Evolutionary conservation across 805 yeast species (phyloP).

Genomic region (Saccharomyces eubayanus): DNA sequence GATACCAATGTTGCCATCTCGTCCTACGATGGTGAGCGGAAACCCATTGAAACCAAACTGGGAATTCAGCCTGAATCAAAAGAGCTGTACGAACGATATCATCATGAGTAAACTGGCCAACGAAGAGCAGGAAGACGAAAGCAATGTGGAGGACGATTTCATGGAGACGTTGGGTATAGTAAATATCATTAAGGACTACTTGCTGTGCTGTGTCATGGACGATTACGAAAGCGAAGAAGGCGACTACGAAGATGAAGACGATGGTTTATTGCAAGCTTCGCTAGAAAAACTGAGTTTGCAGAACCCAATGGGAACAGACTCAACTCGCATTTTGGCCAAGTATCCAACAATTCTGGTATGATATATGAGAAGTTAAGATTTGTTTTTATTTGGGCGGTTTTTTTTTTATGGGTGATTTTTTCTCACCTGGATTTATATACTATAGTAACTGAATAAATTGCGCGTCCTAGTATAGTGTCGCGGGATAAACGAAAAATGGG

Average conservation of each 20-base stretch:
- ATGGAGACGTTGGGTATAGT: conserved; percentile 14
- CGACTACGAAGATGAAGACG: not conserved
- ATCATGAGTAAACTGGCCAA: not conserved
- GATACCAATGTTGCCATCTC: not conserved
- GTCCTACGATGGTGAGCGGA: not conserved
- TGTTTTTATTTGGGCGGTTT: not conserved
- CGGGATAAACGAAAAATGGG: not conserved
- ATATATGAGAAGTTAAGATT: not conserved
- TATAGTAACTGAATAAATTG: not conserved
- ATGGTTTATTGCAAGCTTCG: not conserved
- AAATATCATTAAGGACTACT: conserved; percentile 22
- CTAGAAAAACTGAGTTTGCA: not conserved
- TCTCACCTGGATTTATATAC: not conserved
- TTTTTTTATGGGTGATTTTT: not conserved
- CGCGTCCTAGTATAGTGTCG: not conserved
- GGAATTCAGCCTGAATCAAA: not conserved
- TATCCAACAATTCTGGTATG: conserved; percentile 10
- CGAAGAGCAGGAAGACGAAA: conserved; percentile 5
- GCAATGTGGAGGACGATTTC: conserved; percentile 7
- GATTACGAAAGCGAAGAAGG: conserved; percentile 15
- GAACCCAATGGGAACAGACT: not conserved
- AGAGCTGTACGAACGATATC: not conserved
- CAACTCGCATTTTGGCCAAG: conserved; percentile 1
- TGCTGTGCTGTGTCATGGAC: conserved; percentile 25
- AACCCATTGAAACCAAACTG: not conserved